Evolutionary conservation across 2,329 filamentous ascomycete species (phyloP), one percentile per base, ranked within the genome.

Genomic region (Ophiosphaerella korrae): DNA sequence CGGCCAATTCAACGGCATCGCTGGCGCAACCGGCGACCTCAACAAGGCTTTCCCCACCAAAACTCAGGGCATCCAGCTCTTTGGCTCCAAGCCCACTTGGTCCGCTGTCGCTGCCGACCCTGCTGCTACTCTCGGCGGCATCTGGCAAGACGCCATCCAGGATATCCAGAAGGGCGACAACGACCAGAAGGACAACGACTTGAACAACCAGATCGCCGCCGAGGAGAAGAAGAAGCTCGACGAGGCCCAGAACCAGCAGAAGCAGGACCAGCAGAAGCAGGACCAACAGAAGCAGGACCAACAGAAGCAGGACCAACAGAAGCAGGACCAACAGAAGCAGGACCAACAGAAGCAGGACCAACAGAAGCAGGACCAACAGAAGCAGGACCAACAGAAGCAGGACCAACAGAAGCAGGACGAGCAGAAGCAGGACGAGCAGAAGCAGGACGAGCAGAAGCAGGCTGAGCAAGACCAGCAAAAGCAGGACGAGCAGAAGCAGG

Each of bases 31-130:
- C 23, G 60, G 46, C 24, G 53, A 16, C 6, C 34, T 50, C 21
- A 42, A 40, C 36, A 39, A 38, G 16, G 50, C 35, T 5, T 38
- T 64, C n/a, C 61, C 62, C 42, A 62, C 57, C 36, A 59, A 62
- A 52, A 71, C 67, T 9, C 49, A 42, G 1, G 61, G 57, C 29
- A 46, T 67, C 40, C 64, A 68, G 55, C 59, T 71, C 46, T 59
- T 71, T 37, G 67, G 55, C 37, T 48, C 52, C 1, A 58, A 53
- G 51, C 68, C 66, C 12, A 68, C 68, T 31, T 70, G 67, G 67
- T 48, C 53, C 1, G 44, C 42, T 8, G 49, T 70, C 38, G 64
- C 49, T 5, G 58, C 58, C 32, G 68, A 71, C 40, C 67, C 68
- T 8, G 68, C 68, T 52, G 62, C 60, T 3, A 63, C 57, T 2